Evolutionary conservation across 768 basidiomycete genomes (phyloP), one percentile per base, ranked within the genome.

Genomic region (Lenzites betulinus): DNA sequence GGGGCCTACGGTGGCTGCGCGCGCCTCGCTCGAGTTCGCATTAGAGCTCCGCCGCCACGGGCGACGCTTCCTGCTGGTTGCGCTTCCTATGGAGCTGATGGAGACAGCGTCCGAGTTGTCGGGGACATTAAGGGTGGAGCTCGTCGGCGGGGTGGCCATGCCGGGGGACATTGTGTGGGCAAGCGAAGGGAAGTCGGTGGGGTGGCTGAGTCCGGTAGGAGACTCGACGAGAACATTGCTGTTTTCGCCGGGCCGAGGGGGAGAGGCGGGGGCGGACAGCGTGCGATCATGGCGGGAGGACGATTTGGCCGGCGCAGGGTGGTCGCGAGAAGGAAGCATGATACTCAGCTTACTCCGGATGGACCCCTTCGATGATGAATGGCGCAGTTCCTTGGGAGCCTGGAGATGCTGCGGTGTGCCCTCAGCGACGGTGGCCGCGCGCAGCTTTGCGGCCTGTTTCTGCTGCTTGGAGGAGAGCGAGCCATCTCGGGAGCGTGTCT

Each of bases 81-180:
- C 63, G 52, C 67, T 65, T 48, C 62, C 60, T 18, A 66, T 54
- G 20, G 70, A 70, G 51, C 54, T 51, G 53, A 70, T 55, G 22
- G 70, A 70, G 47, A 59, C 64, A 1, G 66, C 61, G 55, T 71
- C 67, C 36, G 66, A 66, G 53, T 69, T 66, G 66, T 67, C 66
- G 7, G 62, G 68, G 15, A 63, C 55, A 25, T 60, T 55, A 51
- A 68, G 53, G 18, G 61, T 50, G 52, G 65, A 35, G 55, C 59
- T 59, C 36, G 59, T 52, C 51, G 65, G 22, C 47, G 60, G 36
- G 33, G 59, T 56, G 11, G 6, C 30, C 39, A 51, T 23, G 56
- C 58, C 56, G 2, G 51, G 20, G 59, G 55, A 26, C 22, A 59
- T 51, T 43, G 65, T 59, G 50, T 35, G 60, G 22, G 43, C 23